Conservation (phyloP, 2,329 filamentous ascomycete species). For the Talaromyces sp. region DNA sequence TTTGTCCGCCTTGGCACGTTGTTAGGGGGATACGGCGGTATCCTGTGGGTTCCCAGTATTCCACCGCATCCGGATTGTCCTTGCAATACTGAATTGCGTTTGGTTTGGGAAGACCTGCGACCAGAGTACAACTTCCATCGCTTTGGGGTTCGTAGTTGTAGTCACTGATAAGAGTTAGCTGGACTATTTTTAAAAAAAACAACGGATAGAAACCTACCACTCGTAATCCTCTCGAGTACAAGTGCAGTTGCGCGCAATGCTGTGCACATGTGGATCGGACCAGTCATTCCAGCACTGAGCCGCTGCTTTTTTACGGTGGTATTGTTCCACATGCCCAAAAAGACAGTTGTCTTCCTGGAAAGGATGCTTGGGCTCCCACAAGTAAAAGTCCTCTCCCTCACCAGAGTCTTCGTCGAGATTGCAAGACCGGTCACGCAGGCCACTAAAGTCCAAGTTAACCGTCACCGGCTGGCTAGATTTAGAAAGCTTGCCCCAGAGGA, state of each 20-base stretch:
- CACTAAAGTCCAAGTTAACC: constrained; percentile 83
- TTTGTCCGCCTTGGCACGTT: constrained; percentile 71
- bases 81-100: constrained; percentile 55
- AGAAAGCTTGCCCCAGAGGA: constrained; percentile 68
- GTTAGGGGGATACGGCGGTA: constrained; percentile 87
- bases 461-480: constrained; percentile 54
- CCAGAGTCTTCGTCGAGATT: constrained; percentile 56
- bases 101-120: constrained; percentile 63
- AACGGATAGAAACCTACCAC: constrained; percentile 56
- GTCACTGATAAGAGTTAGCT: constrained; percentile 51
- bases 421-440: constrained; percentile 67
- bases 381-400: constrained; percentile 64
- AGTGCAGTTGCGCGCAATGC: constrained; percentile 66
- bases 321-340: constrained; percentile 85
- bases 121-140: constrained; percentile 71
- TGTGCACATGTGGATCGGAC: constrained; percentile 64
- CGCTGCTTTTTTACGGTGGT: constrained; percentile 81
- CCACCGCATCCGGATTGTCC: constrained; percentile 60
- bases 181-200: neutral
- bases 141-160: constrained; percentile 84
- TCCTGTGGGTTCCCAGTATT: constrained; percentile 80
- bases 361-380: constrained; percentile 86
- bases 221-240: constrained; percentile 86
- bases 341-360: constrained; percentile 72
- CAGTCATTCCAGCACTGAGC: constrained; percentile 75